These are phyloP conservation scores for Colletotrichum sansevieriae DNA, from an alignment of 2,329 filamentous ascomycete species.

Conservation along the genomic window DNA sequence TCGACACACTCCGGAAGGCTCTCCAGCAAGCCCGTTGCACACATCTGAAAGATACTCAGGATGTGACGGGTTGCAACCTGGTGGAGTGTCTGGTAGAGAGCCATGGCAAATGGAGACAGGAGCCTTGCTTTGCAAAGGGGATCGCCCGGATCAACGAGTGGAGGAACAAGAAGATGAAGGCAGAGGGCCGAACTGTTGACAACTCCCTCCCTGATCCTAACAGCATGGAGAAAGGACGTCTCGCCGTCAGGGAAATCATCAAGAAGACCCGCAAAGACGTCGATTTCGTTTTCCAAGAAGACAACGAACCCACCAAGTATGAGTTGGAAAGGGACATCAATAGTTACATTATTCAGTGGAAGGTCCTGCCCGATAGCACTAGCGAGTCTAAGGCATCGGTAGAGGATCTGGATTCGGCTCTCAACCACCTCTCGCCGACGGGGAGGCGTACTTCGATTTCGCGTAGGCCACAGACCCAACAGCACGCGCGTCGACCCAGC, in stretches of 20 bases:
- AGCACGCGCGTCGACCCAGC: too few species aligned
- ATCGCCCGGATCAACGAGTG: background rate
- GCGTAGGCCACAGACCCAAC: too few species aligned
- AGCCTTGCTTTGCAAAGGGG: background rate
- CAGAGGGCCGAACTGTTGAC: too few species aligned
- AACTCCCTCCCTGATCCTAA: background rate
- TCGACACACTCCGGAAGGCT: background rate
- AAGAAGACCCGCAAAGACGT: background rate
- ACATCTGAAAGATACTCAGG: background rate
- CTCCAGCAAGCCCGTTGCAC: background rate
- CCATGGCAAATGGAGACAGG: background rate
- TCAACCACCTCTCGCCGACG: too few species aligned
- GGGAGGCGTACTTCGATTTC: too few species aligned
- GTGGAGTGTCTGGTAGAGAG: background rate
- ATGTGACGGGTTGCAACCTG: background rate
- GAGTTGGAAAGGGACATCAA: constrained; percentile 18
- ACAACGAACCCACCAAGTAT: background rate
- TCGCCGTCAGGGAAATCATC: background rate
- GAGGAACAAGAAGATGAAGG: background rate
- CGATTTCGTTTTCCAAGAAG: background rate
- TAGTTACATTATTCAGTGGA: constrained; percentile 20
- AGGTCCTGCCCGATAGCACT: background rate
- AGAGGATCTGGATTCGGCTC: too few species aligned
- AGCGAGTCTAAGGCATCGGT: background rate
- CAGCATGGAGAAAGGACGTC: background rate